Percentiles rank a stretch among this genome's conserved stretches.
Evolutionary conservation across 176 grass and related monocot genomes (phyloP).

Genomic region (Musa acuminata): DNA sequence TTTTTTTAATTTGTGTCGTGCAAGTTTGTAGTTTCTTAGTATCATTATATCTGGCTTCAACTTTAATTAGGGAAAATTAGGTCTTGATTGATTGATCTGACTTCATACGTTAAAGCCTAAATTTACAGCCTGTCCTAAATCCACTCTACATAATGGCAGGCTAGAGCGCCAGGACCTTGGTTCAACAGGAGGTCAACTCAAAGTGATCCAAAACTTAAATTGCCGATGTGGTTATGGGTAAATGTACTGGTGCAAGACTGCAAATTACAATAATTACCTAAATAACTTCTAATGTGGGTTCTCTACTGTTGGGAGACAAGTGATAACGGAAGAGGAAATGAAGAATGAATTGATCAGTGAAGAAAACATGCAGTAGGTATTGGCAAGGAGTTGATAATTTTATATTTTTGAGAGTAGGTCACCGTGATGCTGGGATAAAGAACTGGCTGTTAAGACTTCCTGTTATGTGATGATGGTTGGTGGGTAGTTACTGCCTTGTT

Average conservation of each 20-base stretch:
- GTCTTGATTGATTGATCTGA: not conserved
- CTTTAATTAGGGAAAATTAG: not conserved
- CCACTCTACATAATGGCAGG: not conserved
- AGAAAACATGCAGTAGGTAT: not conserved
- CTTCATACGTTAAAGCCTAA: not conserved
- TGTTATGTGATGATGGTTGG: no score
- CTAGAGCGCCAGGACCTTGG: not conserved
- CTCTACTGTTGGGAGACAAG: not conserved
- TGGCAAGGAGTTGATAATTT: not conserved
- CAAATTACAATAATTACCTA: not conserved
- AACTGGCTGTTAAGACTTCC: not conserved
- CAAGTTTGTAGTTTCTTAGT: no score
- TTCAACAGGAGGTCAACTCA: not conserved
- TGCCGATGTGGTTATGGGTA: not conserved
- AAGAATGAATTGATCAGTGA: not conserved
- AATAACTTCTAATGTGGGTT: not conserved
- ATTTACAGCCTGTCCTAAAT: not conserved
- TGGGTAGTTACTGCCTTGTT: no score
- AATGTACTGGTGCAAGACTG: no score
- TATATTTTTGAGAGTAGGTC: no score
- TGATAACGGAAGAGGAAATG: no score
- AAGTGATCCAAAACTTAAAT: not conserved
- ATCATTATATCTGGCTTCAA: not conserved
- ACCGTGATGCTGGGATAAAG: not conserved
- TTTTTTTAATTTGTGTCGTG: no score